Percentiles rank a stretch among this genome's conserved stretches.
Conservation (phyloP, 495 filamentous ascomycete species). For the Neurospora sublineolata region DNA sequence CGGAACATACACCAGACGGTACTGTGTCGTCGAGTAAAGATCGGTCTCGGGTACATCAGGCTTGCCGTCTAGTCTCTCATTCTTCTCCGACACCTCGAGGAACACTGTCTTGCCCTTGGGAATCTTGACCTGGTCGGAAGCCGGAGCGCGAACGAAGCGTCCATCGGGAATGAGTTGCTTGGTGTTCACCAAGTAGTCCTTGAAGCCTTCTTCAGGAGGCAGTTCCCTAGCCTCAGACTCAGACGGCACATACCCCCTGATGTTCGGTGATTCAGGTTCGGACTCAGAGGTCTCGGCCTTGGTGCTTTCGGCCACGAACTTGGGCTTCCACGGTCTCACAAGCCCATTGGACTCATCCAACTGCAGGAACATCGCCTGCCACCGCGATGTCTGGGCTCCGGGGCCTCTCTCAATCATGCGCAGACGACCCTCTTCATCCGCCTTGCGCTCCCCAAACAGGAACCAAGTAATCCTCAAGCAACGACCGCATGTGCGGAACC, state of each 20-base stretch:
- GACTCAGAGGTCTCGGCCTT: conserved; percentile 18
- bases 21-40: conserved; percentile 59
- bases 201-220: conserved; percentile 3
- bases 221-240: not conserved
- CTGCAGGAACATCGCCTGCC: conserved; percentile 26
- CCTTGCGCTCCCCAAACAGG: conserved; percentile 69
- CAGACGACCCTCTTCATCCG: conserved; percentile 68
- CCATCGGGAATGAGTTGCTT: conserved; percentile 49
- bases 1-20: conserved; percentile 79
- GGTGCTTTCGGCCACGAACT: conserved; percentile 25
- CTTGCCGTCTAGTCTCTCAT: conserved; percentile 49
- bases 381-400: conserved; percentile 15
- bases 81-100: conserved; percentile 63
- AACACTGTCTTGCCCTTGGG: conserved; percentile 76
- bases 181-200: conserved; percentile 30
- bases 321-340: conserved; percentile 33
- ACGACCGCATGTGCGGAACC: conserved; percentile 83
- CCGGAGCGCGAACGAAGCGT: conserved; percentile 79
- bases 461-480: conserved; percentile 77
- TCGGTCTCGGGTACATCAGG: conserved; percentile 42
- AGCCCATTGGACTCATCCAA: conserved; percentile 15
- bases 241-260: not conserved
- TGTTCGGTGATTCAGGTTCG: conserved; percentile 12
- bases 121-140: conserved; percentile 86
- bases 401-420: conserved; percentile 17